Percentiles rank a stretch among this genome's conserved stretches.
phyloP scores from a whole-genome alignment of 2,329 filamentous ascomycete species.

The Aspergillus luchuensis region DNA sequence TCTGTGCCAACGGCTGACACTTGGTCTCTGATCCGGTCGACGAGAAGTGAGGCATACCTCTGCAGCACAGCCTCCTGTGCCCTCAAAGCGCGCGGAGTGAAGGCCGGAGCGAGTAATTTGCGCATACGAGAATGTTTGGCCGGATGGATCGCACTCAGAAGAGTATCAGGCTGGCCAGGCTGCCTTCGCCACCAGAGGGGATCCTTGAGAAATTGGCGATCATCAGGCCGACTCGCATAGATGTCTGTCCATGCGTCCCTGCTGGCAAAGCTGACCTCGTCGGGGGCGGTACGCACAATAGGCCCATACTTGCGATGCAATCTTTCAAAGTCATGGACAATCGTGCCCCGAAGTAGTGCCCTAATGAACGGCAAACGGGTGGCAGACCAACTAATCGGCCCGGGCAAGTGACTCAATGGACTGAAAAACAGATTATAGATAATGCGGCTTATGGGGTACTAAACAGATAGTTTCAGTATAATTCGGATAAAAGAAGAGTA shows the following conservation, averaged over 20 bases:
- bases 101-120: background rate
- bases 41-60: constrained; percentile 6
- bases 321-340: no score
- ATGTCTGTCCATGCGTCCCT: background rate
- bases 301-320: no score
- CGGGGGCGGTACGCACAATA: no score
- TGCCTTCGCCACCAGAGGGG: constrained; percentile 9
- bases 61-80: constrained; percentile 3
- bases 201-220: constrained; percentile 11
- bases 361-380: no score
- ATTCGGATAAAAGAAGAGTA: no score
- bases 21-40: background rate
- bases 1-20: background rate
- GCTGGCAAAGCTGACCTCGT: no score
- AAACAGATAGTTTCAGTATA: no score
- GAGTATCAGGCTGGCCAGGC: constrained; percentile 11
- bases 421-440: no score
- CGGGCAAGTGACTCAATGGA: no score
- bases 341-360: no score
- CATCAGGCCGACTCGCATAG: background rate
- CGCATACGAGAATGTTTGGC: constrained; percentile 10
- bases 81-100: constrained; percentile 3
- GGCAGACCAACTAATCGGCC: no score
- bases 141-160: constrained; percentile 8
- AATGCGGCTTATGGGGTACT: no score